phyloP scores from a whole-genome alignment of 2,329 filamentous ascomycete genomes.

The Camptophora hylomeconis region DNA sequence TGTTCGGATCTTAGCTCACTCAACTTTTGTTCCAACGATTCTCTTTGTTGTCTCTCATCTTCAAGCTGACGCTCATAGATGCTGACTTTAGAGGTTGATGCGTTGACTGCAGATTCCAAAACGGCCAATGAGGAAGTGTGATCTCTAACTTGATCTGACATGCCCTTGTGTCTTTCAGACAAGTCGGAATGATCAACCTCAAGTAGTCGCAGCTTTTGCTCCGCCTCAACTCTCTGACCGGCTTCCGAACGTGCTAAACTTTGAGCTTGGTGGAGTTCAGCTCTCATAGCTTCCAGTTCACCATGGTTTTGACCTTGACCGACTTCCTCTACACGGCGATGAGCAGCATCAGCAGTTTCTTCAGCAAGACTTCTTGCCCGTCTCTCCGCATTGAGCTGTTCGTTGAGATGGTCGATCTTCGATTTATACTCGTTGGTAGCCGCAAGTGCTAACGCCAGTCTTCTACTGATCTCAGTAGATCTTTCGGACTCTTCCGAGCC shows the following conservation, averaged over 20 bases:
- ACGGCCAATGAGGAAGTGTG: slow-evolving; percentile 60
- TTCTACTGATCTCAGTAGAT: slow-evolving; percentile 61
- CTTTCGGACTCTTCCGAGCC: slow-evolving; percentile 54
- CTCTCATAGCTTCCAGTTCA: slow-evolving; percentile 73
- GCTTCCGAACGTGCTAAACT: slow-evolving; percentile 69
- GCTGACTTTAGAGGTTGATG: slow-evolving; percentile 63
- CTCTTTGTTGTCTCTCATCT: slow-evolving; percentile 65
- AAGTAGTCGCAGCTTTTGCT: slow-evolving; percentile 61
- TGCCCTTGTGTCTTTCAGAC: slow-evolving; percentile 53
- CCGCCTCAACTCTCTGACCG: slow-evolving; percentile 62
- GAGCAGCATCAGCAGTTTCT: slow-evolving; percentile 69
- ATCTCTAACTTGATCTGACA: slow-evolving; percentile 52
- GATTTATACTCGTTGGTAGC: slow-evolving; percentile 68
- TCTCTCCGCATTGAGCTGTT: slow-evolving; percentile 69
- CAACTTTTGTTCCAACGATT: slow-evolving; percentile 64
- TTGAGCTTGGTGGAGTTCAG: slow-evolving; percentile 70
- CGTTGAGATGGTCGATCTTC: slow-evolving; percentile 54
- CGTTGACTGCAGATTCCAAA: slow-evolving; percentile 62
- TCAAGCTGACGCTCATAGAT: slow-evolving; percentile 70
- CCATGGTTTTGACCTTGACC: slow-evolving; percentile 72
- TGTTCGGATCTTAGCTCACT: slow-evolving; percentile 67
- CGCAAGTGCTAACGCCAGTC: slow-evolving; percentile 69
- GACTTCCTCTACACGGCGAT: slow-evolving; percentile 70
- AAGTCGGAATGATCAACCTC: slow-evolving; percentile 76
- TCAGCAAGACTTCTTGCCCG: slow-evolving; percentile 73